phyloP scores from a whole-genome alignment of 1,284 basidiomycete genomes.

The Inonotus hispidus region DNA sequence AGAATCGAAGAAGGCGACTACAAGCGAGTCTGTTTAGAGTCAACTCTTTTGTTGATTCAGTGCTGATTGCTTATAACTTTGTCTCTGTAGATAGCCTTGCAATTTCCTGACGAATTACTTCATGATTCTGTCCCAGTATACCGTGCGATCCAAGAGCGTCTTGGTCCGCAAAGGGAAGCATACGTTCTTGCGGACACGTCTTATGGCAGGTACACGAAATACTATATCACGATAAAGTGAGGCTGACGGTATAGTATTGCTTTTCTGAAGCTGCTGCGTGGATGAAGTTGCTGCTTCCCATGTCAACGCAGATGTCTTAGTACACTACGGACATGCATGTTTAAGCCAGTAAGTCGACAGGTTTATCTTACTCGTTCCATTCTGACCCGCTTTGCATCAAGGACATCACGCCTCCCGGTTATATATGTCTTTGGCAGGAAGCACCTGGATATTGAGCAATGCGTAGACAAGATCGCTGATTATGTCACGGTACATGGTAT shows the following conservation, averaged over 20 bases:
- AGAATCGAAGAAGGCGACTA: conserved; percentile 49
- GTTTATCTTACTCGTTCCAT: background rate
- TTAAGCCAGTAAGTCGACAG: conserved; percentile 67
- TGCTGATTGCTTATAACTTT: conserved; percentile 2
- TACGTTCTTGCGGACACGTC: conserved; percentile 96
- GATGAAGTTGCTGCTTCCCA: conserved; percentile 96
- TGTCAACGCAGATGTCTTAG: conserved; percentile 85
- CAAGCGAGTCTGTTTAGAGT: conserved; percentile 44
- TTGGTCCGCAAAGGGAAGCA: conserved; percentile 53
- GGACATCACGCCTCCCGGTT: conserved; percentile 76
- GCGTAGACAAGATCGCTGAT: conserved; percentile 40
- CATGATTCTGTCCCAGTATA: conserved; percentile 88
- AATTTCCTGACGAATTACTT: conserved; percentile 94
- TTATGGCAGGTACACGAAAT: conserved; percentile 75
- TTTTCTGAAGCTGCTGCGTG: conserved; percentile 77
- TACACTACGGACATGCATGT: conserved; percentile 98
- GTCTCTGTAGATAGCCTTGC: conserved; percentile 70
- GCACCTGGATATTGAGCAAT: conserved; percentile 45
- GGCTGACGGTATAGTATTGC: conserved; percentile 2
- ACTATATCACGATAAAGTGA: background rate
- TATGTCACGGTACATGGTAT: conserved; percentile 24
- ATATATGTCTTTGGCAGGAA: conserved; percentile 83
- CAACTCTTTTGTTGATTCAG: background rate
- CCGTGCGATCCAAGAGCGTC: conserved; percentile 52
- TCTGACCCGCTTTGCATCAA: conserved; percentile 25